These are phyloP conservation scores for Dothideomycetes sp. DNA, from an alignment of 2,329 filamentous ascomycete species.

Conservation along the genomic window DNA sequence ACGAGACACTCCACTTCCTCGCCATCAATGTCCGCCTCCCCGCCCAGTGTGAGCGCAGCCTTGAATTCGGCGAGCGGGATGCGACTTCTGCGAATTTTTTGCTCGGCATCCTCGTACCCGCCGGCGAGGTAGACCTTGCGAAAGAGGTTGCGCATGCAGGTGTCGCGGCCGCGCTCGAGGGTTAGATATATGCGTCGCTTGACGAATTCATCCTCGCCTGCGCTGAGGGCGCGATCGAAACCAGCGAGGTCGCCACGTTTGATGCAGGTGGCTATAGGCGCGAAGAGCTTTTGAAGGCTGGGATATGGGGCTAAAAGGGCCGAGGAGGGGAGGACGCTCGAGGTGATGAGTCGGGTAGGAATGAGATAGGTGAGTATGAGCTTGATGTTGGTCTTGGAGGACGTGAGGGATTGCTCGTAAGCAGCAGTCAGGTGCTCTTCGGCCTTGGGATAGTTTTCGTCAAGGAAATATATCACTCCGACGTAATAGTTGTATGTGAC, in stretches of 20 bases:
- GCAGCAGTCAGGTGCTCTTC: conserved; percentile 72
- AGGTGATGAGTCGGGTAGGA: conserved; percentile 82
- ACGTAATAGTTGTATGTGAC: conserved; percentile 96
- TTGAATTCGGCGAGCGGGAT: conserved; percentile 76
- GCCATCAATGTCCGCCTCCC: conserved; percentile 39
- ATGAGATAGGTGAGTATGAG: conserved; percentile 91
- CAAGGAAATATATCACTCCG: conserved; percentile 84
- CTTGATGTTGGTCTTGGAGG: conserved; percentile 61
- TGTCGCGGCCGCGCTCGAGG: conserved; percentile 81
- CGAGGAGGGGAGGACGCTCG: conserved; percentile 67
- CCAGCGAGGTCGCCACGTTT: conserved; percentile 69
- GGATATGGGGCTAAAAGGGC: conserved; percentile 65
- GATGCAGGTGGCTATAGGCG: conserved; percentile 68
- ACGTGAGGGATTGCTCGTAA: conserved; percentile 38
- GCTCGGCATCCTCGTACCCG: conserved; percentile 69
- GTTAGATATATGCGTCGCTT: conserved; percentile 90
- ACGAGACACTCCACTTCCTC: conserved; percentile 95
- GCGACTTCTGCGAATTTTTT: conserved; percentile 56
- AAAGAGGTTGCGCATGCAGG: conserved; percentile 81
- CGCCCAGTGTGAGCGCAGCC: conserved; percentile 66
- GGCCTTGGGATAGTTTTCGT: conserved; percentile 81
- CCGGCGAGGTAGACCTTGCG: conserved; percentile 82
- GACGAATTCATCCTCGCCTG: conserved; percentile 85
- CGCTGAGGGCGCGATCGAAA: conserved; percentile 72
- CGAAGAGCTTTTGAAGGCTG: conserved; percentile 64